Conservation (phyloP, 192 early-diverging fungal species). For the Anaeromyces robustus region DNA sequence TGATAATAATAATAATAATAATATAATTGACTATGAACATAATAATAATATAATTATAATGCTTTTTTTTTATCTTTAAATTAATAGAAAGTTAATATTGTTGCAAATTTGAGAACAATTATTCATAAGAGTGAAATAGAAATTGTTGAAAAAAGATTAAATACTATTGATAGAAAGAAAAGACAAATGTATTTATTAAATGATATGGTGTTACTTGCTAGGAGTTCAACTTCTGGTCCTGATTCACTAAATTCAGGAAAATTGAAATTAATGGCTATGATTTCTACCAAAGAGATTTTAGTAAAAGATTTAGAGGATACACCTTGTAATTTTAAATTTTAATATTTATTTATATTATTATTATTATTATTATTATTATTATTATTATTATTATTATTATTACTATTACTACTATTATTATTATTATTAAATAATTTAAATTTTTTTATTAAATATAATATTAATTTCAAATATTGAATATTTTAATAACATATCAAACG, state of each 20-base stretch:
- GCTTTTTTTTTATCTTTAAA: background rate
- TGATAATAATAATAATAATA: background rate
- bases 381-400: no score
- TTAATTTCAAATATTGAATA: no score
- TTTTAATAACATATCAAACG: no score
- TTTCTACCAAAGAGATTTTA: slow-evolving; percentile 6
- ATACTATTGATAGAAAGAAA: slow-evolving; percentile 13
- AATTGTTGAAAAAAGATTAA: slow-evolving; percentile 5
- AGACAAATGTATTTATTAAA: slow-evolving; percentile 37
- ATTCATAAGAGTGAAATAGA: slow-evolving; percentile 20
- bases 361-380: no score
- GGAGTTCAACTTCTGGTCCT: slow-evolving; percentile 6
- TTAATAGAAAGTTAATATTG: slow-evolving; percentile 26
- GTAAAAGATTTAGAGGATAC: background rate
- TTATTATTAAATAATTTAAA: no score
- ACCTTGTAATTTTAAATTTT: background rate
- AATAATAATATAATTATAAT: slow-evolving; percentile 1
- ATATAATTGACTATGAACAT: background rate
- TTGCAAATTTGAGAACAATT: slow-evolving; percentile 22
- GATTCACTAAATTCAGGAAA: slow-evolving; percentile 8
- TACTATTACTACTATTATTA: no score
- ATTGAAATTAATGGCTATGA: slow-evolving; percentile 27
- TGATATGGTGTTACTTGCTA: slow-evolving; percentile 35
- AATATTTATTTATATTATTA: no score
- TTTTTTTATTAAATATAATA: no score